A percentile compares a stretch with the other conserved stretches of the same genome.
Evolutionary conservation across 139 green algal species (phyloP).

Genomic region (Micractinium sp.): DNA sequence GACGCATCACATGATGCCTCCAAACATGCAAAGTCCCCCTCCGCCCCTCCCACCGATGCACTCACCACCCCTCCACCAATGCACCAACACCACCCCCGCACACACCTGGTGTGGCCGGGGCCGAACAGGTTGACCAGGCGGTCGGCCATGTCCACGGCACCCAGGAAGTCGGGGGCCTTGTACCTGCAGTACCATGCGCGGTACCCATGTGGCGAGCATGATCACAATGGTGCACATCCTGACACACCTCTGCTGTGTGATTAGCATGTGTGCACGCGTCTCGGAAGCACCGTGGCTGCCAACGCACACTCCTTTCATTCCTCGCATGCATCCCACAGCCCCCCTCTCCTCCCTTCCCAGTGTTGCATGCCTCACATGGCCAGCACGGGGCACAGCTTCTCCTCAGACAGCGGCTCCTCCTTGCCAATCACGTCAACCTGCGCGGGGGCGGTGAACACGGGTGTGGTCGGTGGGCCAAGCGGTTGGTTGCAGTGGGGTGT

Average conservation of each 20-base stretch:
- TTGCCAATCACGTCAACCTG: conserved; percentile 50
- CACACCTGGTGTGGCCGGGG: conserved; percentile 42
- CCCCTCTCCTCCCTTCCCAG: not conserved
- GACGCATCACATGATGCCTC: too few species aligned
- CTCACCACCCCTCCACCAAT: too few species aligned
- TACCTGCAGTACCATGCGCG: conserved; percentile 28
- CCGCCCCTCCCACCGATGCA: too few species aligned
- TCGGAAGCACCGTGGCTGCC: too few species aligned
- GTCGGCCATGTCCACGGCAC: conserved; percentile 53
- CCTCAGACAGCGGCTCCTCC: conserved; percentile 64
- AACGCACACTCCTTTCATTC: not conserved
- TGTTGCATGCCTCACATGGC: conserved; percentile 2
- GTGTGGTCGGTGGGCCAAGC: too few species aligned
- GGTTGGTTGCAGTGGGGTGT: not conserved
- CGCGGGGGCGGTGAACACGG: not conserved
- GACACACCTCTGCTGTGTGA: not conserved
- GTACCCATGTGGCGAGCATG: too few species aligned
- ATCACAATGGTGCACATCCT: not conserved
- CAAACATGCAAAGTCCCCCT: not conserved
- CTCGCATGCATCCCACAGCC: not conserved
- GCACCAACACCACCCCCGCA: not conserved
- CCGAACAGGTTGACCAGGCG: conserved; percentile 65
- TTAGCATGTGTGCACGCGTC: too few species aligned
- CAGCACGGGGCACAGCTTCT: conserved; percentile 77
- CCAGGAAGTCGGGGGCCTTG: conserved; percentile 47